Conservation (phyloP, 2,329 filamentous ascomycete species). For the Helminthosporium solani region DNA sequence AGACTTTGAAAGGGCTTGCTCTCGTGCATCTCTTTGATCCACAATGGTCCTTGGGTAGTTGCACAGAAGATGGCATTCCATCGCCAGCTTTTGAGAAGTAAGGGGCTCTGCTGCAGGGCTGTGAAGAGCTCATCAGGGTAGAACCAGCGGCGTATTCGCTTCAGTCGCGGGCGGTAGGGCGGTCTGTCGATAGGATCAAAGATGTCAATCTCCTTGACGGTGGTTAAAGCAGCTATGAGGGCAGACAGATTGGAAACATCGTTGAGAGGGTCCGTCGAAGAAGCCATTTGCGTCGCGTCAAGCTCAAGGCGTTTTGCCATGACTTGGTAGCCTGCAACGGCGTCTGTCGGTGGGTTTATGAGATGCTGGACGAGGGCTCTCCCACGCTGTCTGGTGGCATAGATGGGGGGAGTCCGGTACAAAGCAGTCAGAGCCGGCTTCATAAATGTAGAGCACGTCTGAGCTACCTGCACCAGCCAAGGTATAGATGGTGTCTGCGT, state of each 20-base stretch:
- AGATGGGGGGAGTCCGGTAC: constrained; percentile 68
- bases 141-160: constrained; percentile 60
- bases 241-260: constrained; percentile 58
- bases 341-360: constrained; percentile 45
- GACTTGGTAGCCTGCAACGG: constrained; percentile 60
- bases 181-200: constrained; percentile 68
- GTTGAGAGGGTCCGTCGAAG: constrained; percentile 54
- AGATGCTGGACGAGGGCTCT: constrained; percentile 54
- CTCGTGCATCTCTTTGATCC: constrained; percentile 50
- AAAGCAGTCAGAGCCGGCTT: constrained; percentile 73
- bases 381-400: constrained; percentile 49
- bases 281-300: constrained; percentile 61
- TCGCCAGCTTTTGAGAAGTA: constrained; percentile 53
- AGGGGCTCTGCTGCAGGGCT: constrained; percentile 55
- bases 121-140: constrained; percentile 68
- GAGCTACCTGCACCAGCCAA: constrained; percentile 67
- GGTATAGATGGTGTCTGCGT: constrained; percentile 48
- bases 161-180: constrained; percentile 62
- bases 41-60: constrained; percentile 23
- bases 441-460: constrained; percentile 61
- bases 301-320: constrained; percentile 72
- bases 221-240: constrained; percentile 65
- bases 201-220: constrained; percentile 69
- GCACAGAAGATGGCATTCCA: constrained; percentile 57
- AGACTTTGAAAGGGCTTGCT: constrained; percentile 41